Evolutionary conservation across 306 rosid genomes (phyloP).

Genomic region (Vigna trinervia): DNA sequence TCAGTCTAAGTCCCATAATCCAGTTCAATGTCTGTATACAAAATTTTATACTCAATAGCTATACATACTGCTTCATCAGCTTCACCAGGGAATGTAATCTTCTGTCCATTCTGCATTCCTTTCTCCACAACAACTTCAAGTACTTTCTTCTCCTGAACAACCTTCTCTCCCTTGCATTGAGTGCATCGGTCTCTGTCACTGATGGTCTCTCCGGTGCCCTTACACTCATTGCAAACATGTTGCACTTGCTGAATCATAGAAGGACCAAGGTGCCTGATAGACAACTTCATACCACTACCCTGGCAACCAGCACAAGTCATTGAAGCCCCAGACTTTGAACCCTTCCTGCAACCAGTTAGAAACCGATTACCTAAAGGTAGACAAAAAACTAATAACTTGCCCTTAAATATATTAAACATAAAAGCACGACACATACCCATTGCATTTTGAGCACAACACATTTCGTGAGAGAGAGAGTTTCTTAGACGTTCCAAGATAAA

Average conservation of each 20-base stretch:
- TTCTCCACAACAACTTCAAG: conserved; percentile 83
- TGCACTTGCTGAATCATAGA: conserved; percentile 92
- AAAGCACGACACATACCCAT: conserved; percentile 58
- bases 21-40: neutral
- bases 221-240: conserved; percentile 86
- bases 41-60: too few species aligned
- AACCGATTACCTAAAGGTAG: neutral
- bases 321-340: conserved; percentile 83
- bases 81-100: conserved; percentile 90
- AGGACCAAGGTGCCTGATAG: conserved; percentile 79
- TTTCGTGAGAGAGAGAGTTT: conserved; percentile 80
- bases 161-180: conserved; percentile 87
- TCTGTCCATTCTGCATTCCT: conserved; percentile 91
- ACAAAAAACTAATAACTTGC: neutral
- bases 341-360: conserved; percentile 58
- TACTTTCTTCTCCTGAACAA: conserved; percentile 81
- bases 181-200: conserved; percentile 75
- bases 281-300: conserved; percentile 87
- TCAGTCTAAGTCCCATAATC: conserved; percentile 7
- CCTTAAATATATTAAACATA: neutral
- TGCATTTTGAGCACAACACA: conserved; percentile 79
- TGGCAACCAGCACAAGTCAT: conserved; percentile 73
- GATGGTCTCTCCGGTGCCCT: conserved; percentile 90
- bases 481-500: conserved; percentile 76
- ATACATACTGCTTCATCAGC: conserved; percentile 82